Evolutionary conservation across 805 yeast genomes (phyloP), one percentile per base, ranked within the genome.

Genomic region (Pichia thaimueangensis): DNA sequence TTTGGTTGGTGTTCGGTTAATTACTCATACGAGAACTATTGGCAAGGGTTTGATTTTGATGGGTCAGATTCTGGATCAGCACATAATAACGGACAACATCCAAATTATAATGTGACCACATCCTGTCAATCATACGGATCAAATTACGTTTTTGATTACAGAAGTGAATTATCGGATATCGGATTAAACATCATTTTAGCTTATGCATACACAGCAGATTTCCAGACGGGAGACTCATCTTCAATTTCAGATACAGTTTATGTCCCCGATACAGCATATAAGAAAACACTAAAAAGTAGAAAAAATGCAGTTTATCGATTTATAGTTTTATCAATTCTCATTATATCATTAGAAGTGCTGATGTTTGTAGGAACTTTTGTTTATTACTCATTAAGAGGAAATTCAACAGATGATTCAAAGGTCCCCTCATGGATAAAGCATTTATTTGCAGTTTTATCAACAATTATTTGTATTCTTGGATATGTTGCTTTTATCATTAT

Each of bases 1-100:
- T 62, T 68, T 65, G 55, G 60, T 38, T 72, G 73, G 67, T 74
- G 80, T 50, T 64, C 58, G 39, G 75, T 73, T 1, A 58, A 56
- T 40, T 70, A 68, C 47, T 61, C 62, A 16, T 19, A 36, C 6
- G 10, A 39, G 3, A 12, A 33, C 20, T 24, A 35, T 17, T 4
- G 7, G 5, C 38, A 32, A 3, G 30, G 21, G 4, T 49, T 43
- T 13, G 24, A 30, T 35, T 19, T 19, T 20, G 37, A 22, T 6
- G 16, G 17, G 4, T 28, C 30, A n/a, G 30, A 28, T 5, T 28
- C 15, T 28, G 22, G 27, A 13, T 11, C 20, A 6, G 27, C 10
- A n/a, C 7, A n/a, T 5, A 7, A 25, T 8, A 30, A 23, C 11
- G 21, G 24, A 5, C 5, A 16, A 11, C 32, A 32, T 17, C 28